phyloP scores from a whole-genome alignment of 495 filamentous ascomycete genomes.

The Glarea lozoyensis region DNA sequence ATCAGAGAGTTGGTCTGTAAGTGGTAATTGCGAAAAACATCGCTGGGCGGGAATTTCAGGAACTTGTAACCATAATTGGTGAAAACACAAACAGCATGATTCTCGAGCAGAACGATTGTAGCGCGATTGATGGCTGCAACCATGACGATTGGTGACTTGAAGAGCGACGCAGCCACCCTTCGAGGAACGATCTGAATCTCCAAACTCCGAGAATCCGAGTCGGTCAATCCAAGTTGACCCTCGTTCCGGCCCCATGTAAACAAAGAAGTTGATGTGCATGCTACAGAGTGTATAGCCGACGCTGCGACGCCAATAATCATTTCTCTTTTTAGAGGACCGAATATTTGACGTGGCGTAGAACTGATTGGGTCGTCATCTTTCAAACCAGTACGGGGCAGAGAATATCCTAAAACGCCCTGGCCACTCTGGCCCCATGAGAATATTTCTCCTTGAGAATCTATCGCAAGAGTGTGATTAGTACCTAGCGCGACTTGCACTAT shows the following conservation, averaged over 20 bases:
- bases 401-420: constrained; percentile 80
- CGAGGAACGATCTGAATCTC: constrained; percentile 73
- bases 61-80: constrained; percentile 88
- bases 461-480: constrained; percentile 81
- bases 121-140: constrained; percentile 87
- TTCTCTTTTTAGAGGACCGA: constrained; percentile 84
- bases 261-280: constrained; percentile 69
- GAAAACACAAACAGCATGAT: constrained; percentile 84
- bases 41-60: constrained; percentile 64
- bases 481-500: constrained; percentile 70
- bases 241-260: constrained; percentile 96
- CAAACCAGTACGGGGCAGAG: constrained; percentile 42
- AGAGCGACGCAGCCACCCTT: constrained; percentile 79
- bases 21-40: constrained; percentile 56
- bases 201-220: constrained; percentile 86
- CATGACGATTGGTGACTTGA: constrained; percentile 65
- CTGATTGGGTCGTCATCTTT: constrained; percentile 75
- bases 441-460: constrained; percentile 71
- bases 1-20: constrained; percentile 44
- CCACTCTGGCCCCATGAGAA: constrained; percentile 92
- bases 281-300: constrained; percentile 87
- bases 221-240: constrained; percentile 87
- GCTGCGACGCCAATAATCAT: constrained; percentile 72
- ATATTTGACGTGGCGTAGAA: constrained; percentile 75
- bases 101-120: constrained; percentile 76